A percentile compares a stretch with the other conserved stretches of the same genome.
phyloP scores from a whole-genome alignment of 768 basidiomycete species.

The Pleurotus tuber-regium region DNA sequence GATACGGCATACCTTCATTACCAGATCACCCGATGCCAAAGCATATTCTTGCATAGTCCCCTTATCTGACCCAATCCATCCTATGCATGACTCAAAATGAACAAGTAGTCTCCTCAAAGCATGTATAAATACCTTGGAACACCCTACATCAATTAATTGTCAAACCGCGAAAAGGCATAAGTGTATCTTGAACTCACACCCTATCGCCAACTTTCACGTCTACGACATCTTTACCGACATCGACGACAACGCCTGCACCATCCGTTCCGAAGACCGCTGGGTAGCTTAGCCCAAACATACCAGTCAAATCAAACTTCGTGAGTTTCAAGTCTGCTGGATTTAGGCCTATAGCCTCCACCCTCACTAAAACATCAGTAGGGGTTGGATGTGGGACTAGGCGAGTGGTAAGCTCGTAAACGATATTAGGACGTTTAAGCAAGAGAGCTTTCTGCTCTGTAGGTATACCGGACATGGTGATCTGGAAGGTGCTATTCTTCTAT shows the following conservation, averaged over 20 bases:
- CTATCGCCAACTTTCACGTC: neutral
- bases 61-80: neutral
- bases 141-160: neutral
- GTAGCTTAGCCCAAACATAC: neutral
- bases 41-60: neutral
- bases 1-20: neutral
- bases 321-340: neutral
- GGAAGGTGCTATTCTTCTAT: no score
- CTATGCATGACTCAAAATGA: neutral
- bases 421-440: neutral
- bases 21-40: neutral
- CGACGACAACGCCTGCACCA: neutral
- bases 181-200: neutral
- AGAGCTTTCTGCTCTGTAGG: neutral
- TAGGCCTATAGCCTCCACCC: neutral
- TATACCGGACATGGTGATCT: neutral
- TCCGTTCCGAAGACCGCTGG: neutral
- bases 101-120: neutral
- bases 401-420: neutral
- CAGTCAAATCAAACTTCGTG: neutral
- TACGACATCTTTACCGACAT: neutral
- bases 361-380: neutral
- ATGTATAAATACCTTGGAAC: neutral
- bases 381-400: neutral
- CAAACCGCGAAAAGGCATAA: neutral